A percentile compares a stretch with the other conserved stretches of the same genome.
Conservation (phyloP, 352 stramenopile species). For the Phytophthora hybrid region DNA sequence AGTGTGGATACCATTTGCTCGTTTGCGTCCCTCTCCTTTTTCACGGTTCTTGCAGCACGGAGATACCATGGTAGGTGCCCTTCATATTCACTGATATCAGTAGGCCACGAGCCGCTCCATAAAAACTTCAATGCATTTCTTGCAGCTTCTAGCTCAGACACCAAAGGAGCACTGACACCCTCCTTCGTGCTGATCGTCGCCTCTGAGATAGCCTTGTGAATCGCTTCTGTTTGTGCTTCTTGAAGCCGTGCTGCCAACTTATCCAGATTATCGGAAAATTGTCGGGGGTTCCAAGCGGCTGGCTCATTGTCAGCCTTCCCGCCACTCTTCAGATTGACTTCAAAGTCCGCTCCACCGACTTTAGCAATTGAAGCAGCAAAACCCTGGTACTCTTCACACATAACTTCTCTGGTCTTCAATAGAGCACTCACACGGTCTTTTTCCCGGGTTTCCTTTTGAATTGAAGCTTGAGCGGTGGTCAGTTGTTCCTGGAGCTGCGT, state of each 20-base stretch:
- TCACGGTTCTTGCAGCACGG: constrained; percentile 40
- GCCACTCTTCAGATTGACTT: constrained; percentile 14
- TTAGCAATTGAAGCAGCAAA: constrained; percentile 48
- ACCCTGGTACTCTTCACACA: constrained; percentile 37
- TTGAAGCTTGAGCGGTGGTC: constrained; percentile 41
- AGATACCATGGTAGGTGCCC: constrained; percentile 73
- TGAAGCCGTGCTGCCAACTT: constrained; percentile 37
- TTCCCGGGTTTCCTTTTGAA: constrained; percentile 35
- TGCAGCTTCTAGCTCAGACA: constrained; percentile 58
- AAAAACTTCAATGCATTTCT: constrained; percentile 52
- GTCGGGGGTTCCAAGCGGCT: constrained; percentile 32
- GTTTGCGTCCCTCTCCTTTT: constrained; percentile 43
- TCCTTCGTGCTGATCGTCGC: constrained; percentile 37
- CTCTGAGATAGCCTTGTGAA: constrained; percentile 41
- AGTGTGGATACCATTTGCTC: constrained; percentile 32
- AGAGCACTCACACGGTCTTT: constrained; percentile 19
- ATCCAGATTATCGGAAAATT: constrained; percentile 48
- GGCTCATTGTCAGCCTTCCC: constrained; percentile 20
- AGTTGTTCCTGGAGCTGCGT: constrained; percentile 52
- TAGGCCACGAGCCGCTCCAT: constrained; percentile 12
- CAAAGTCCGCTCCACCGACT: constrained; percentile 19
- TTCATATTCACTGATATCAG: constrained; percentile 39
- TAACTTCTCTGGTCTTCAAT: constrained; percentile 36
- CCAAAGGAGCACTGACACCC: constrained; percentile 40
- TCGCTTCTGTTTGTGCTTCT: constrained; percentile 38